Conservation (phyloP, 129 eudicot species). For the Mikania micrantha region DNA sequence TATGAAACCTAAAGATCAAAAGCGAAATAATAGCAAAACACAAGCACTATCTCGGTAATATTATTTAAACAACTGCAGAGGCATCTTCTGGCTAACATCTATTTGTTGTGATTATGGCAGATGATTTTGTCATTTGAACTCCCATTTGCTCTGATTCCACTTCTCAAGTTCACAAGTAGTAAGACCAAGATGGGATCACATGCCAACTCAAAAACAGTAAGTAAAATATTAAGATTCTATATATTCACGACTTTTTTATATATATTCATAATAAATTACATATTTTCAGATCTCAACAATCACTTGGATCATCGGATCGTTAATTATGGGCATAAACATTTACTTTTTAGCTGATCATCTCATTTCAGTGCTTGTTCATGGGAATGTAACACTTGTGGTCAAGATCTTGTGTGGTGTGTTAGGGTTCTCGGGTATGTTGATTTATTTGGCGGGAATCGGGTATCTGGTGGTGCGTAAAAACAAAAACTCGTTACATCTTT, state of each 20-base stretch:
- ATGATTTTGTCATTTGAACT: slow-evolving; percentile 98
- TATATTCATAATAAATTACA: background rate
- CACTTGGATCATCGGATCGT: slow-evolving; percentile 79
- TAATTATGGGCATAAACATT: slow-evolving; percentile 86
- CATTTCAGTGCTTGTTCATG: slow-evolving; percentile 51
- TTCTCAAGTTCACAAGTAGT: slow-evolving; percentile 96
- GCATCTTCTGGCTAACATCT: slow-evolving; percentile 1
- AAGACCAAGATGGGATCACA: slow-evolving; percentile 87
- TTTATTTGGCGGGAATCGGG: slow-evolving; percentile 66
- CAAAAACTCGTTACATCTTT: slow-evolving; percentile 55
- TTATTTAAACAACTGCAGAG: background rate
- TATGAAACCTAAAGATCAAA: no score
- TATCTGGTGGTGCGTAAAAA: slow-evolving; percentile 78
- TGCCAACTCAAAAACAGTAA: slow-evolving; percentile 68
- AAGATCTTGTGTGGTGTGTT: slow-evolving; percentile 53
- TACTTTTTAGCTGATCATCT: slow-evolving; percentile 68
- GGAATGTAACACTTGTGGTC: slow-evolving; percentile 41
- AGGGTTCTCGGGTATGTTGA: slow-evolving; percentile 67
- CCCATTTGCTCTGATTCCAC: slow-evolving; percentile 97
- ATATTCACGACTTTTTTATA: background rate
- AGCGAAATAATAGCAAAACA: no score
- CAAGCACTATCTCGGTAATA: no score
- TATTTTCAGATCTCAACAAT: slow-evolving; percentile 60
- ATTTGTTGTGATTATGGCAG: slow-evolving; percentile 39
- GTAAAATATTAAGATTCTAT: background rate